Base-by-base conservation (phyloP, 305 asterid species). In the Fraxinus angustifolia region DNA sequence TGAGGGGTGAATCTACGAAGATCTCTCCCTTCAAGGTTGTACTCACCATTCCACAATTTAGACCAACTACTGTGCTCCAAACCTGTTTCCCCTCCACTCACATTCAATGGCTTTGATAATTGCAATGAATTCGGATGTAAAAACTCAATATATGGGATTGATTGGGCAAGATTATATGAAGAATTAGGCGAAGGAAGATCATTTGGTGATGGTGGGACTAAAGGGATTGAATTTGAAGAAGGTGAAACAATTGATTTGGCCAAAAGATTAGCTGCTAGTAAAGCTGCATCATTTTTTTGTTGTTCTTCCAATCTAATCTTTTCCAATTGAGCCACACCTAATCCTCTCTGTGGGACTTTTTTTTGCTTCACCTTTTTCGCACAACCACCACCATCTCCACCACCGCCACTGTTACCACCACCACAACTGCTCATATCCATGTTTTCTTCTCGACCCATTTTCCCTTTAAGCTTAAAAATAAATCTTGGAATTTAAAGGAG, bases 281-380 rank as follows among this genome's bases (percentile, higher is more conserved):
- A 82, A 75, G 77, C 78, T n/a, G 88, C 88, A 34, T 90, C 96
- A 33, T 81, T 88, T 79, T 87, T 92, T 8, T 91, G 90, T 80
- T 94, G 94, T 81, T 92, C 96, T 80, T 94, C 99, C 8, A 88
- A 62, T 68, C 92, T 92, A 85, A 95, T 91, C 83, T 86, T 94
- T 80, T 95, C 99, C 60, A 95, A 94, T 87, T 94, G 99, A 36
- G 98, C 99, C 73, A 95, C 98, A 78, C 99, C 98, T 76, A 94
- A 84, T 11, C 99, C 99, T 78, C 99, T 91, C 78, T 91, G 98
- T 8, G 99, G 97, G 3, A 89, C 90, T 35, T 90, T 95, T 82
- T 92, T 95, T n/a, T 91, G 97, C 87, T 95, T 95, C 83, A 78
- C 85, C 84, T 87, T 93, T 79, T 90, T 90, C 8, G 86, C 85